A percentile compares a stretch with the other conserved stretches of the same genome.
Evolutionary conservation across 2,329 filamentous ascomycete genomes (phyloP).

Genomic region (Tolypocladium ovalisporum): DNA sequence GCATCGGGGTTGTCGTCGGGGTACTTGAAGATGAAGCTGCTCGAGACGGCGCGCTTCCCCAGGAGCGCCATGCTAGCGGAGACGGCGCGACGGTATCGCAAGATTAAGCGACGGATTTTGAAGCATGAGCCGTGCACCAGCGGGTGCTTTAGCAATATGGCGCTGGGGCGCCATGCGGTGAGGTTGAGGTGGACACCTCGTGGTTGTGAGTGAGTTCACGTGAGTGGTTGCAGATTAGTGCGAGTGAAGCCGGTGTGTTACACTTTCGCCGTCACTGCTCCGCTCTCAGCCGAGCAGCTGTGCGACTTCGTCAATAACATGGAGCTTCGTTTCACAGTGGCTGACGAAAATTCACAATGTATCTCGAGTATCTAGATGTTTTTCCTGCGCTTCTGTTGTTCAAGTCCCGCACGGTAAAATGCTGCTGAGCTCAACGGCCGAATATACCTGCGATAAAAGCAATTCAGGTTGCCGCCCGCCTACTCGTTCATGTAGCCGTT

Average conservation of each 20-base stretch:
- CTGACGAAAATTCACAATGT: neutral
- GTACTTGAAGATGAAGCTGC: constrained; percentile 39
- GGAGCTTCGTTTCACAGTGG: neutral
- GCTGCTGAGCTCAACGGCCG: neutral
- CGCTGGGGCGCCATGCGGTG: neutral
- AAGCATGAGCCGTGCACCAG: neutral
- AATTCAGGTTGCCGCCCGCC: neutral
- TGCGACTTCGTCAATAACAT: neutral
- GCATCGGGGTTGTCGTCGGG: constrained; percentile 20
- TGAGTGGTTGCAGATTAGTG: neutral
- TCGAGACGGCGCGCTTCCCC: constrained; percentile 29
- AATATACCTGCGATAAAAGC: neutral
- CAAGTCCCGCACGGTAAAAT: too few relatives aligned
- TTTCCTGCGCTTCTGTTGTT: too few relatives aligned
- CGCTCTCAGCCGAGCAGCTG: neutral
- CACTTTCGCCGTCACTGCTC: neutral
- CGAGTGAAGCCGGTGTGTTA: neutral
- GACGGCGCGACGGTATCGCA: neutral
- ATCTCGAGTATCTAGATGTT: neutral
- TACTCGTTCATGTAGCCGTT: constrained; percentile 11
- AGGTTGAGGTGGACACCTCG: neutral
- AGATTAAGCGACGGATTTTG: neutral
- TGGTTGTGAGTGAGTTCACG: neutral
- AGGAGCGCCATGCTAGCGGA: constrained; percentile 2
- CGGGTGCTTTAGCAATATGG: neutral